Percentiles rank a stretch among this genome's conserved stretches.
Conservation (phyloP, 495 filamentous ascomycete species). For the Penicillium manginii region DNA sequence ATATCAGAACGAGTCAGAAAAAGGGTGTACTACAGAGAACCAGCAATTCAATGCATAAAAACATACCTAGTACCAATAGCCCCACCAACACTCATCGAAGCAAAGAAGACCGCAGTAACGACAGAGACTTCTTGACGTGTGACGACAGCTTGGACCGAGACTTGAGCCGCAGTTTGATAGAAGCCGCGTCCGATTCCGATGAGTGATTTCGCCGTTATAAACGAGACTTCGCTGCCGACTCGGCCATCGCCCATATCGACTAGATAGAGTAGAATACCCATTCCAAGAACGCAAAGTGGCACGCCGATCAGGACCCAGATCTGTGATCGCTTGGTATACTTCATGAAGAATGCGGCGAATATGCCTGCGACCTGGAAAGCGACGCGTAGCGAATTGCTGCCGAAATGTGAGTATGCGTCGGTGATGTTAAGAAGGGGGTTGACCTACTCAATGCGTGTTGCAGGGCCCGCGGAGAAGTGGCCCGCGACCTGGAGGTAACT, state of each 20-base stretch:
- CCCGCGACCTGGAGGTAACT: constrained; percentile 33
- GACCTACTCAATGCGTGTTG: constrained; percentile 30
- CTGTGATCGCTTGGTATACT: constrained; percentile 30
- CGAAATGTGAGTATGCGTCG: background rate
- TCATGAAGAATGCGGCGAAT: constrained; percentile 30
- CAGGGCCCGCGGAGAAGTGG: constrained; percentile 20
- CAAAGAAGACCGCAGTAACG: constrained; percentile 30
- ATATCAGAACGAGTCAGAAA: background rate
- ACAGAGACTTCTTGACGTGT: constrained; percentile 28
- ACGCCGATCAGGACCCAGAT: constrained; percentile 30
- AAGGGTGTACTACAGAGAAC: background rate
- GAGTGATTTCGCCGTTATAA: constrained; percentile 27
- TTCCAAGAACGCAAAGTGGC: constrained; percentile 28
- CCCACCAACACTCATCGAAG: constrained; percentile 31
- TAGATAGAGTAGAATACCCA: constrained; percentile 30
- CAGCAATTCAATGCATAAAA: background rate
- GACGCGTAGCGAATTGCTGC: constrained; percentile 30
- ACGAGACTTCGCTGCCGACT: constrained; percentile 27
- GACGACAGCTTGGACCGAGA: constrained; percentile 28
- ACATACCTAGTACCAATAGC: constrained; percentile 30
- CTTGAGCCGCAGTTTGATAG: constrained; percentile 31
- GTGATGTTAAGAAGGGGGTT: background rate
- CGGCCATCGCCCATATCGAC: constrained; percentile 26
- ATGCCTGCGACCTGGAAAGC: constrained; percentile 32
- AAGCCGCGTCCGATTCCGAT: constrained; percentile 31